A percentile compares a stretch with the other conserved stretches of the same genome.
Conservation (phyloP, 345 rosid genomes). For the thale cress (Arabidopsis thaliana) region TAIR10.1 NC_003071.7:9266001-9266500, state of each 20-base stretch:
- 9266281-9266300: slow-evolving; percentile 86
- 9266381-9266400: background rate
- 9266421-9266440: slow-evolving; percentile 36
- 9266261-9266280: slow-evolving; percentile 99
- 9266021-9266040: slow-evolving; percentile 97
- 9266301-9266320: slow-evolving; percentile 67
- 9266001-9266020: slow-evolving; percentile 67
- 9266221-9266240: slow-evolving; percentile 72
- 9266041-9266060: slow-evolving; percentile 59
- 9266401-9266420: slow-evolving; percentile 32
- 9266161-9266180: slow-evolving; percentile 45
- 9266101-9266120: slow-evolving; percentile 68
- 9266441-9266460: slow-evolving; percentile 33
- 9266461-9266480: slow-evolving; percentile 8
- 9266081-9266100: slow-evolving; percentile 47
- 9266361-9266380: background rate
- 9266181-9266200: slow-evolving; percentile 66
- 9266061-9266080: slow-evolving; percentile 61
- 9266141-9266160: slow-evolving; percentile 49
- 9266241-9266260: slow-evolving; percentile 60
- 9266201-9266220: slow-evolving; percentile 97
- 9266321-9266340: background rate
- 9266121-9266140: slow-evolving; percentile 51
- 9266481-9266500: slow-evolving; percentile 43
- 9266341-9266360: background rate